These are phyloP conservation scores for Rubia balearica DNA, from an alignment of 305 asterid species.

Conservation along the genomic window DNA sequence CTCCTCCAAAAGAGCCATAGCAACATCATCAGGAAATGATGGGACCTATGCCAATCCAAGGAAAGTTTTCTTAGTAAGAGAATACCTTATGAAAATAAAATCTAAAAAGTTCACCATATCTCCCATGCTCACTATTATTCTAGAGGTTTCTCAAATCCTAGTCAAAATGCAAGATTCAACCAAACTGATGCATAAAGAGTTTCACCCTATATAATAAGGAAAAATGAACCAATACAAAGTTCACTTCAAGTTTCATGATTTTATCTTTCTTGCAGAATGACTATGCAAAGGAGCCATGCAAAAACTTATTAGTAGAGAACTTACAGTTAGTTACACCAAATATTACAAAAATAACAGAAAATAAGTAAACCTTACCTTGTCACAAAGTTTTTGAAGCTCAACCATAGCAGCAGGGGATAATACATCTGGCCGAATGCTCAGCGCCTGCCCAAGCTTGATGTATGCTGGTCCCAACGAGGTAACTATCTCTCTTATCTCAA, in stretches of 20 bases:
- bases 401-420: conserved; percentile 87
- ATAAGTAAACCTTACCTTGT: conserved; percentile 51
- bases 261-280: background rate
- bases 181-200: background rate
- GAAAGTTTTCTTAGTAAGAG: background rate
- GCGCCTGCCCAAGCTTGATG: conserved; percentile 97
- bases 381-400: conserved; percentile 98
- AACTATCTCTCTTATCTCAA: conserved; percentile 92
- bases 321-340: background rate
- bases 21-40: conserved; percentile 95
- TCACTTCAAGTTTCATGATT: background rate
- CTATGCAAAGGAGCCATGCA: background rate
- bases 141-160: background rate
- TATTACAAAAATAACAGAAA: background rate
- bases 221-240: background rate
- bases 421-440: conserved; percentile 96
- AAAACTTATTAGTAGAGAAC: background rate
- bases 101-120: background rate
- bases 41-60: conserved; percentile 42
- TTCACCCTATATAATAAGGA: background rate
- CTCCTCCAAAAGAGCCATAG: conserved; percentile 96
- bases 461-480: conserved; percentile 99
- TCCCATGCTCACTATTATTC: background rate
- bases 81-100: background rate
- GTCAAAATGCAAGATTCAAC: background rate